A percentile compares a stretch with the other conserved stretches of the same genome.
These are phyloP conservation scores for Penicillium olsonii DNA, from an alignment of 2,329 filamentous ascomycete genomes.

Conservation along the genomic window DNA sequence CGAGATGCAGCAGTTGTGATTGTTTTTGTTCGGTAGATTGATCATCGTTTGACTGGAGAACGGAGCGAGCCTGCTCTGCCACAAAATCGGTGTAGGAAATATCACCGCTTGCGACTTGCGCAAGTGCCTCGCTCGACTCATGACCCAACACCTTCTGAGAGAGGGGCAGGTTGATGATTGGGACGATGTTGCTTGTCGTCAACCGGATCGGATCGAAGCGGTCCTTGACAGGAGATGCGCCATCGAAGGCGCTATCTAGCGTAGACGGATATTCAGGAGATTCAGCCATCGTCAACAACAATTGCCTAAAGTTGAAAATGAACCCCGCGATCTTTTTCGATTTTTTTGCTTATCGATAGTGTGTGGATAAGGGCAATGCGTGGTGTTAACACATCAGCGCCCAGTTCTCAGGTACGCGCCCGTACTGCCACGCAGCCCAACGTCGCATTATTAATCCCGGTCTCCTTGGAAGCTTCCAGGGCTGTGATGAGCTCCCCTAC, in stretches of 20 bases:
- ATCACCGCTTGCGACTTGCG: constrained; percentile 33
- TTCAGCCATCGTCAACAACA: constrained; percentile 28
- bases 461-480: background rate
- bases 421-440: constrained; percentile 1
- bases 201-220: constrained; percentile 40
- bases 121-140: constrained; percentile 29
- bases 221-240: constrained; percentile 24
- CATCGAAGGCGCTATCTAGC: constrained; percentile 37
- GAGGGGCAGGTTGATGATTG: constrained; percentile 37
- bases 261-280: constrained; percentile 27
- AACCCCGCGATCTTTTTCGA: constrained; percentile 29
- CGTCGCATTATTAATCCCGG: background rate
- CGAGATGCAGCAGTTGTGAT: constrained; percentile 56
- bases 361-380: constrained; percentile 18
- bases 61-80: constrained; percentile 32
- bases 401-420: background rate
- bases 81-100: constrained; percentile 42
- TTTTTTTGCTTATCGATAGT: constrained; percentile 31
- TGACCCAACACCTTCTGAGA: constrained; percentile 44
- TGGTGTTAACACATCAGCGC: background rate
- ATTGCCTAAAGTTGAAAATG: constrained; percentile 16
- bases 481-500: background rate
- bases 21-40: constrained; percentile 30
- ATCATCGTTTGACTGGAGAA: constrained; percentile 23
- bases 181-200: constrained; percentile 34